A percentile compares a stretch with the other conserved stretches of the same genome.
phyloP scores from a whole-genome alignment of 2,329 filamentous ascomycete genomes.

The Pseudogymnoascus sp. region DNA sequence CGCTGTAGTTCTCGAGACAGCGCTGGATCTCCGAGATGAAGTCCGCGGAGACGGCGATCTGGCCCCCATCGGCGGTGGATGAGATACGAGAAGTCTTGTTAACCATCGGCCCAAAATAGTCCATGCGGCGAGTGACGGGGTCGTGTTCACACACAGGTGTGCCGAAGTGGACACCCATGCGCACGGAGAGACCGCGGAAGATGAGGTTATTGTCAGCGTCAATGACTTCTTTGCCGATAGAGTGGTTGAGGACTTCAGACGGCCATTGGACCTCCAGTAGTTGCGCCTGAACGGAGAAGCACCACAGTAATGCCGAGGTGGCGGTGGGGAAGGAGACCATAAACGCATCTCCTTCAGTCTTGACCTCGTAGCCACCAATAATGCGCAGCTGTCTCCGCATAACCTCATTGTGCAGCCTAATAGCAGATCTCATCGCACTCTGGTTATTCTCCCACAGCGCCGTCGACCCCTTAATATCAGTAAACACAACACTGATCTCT shows the following conservation, averaged over 20 bases:
- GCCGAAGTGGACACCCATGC: conserved; percentile 97
- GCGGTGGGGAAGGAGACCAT: conserved; percentile 98
- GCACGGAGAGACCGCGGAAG: conserved; percentile 86
- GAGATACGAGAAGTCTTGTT: conserved; percentile 94
- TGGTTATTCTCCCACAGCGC: conserved; percentile 93
- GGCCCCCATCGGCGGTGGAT: conserved; percentile 87
- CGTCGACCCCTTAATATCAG: conserved; percentile 98
- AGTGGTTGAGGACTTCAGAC: conserved; percentile 78
- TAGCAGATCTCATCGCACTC: conserved; percentile 90
- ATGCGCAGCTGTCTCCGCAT: conserved; percentile 89
- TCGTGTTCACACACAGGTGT: conserved; percentile 91
- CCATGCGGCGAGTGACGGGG: conserved; percentile 95
- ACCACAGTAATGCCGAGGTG: conserved; percentile 90
- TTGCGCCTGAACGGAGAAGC: conserved; percentile 83
- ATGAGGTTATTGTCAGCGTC: conserved; percentile 84
- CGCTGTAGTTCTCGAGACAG: conserved; percentile 80
- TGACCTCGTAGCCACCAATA: conserved; percentile 96
- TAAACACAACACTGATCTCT: conserved; percentile 90
- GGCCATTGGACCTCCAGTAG: conserved; percentile 90
- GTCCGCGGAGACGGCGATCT: conserved; percentile 93
- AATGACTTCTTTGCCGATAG: conserved; percentile 71
- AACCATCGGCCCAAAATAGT: conserved; percentile 99
- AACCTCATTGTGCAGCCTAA: conserved; percentile 94
- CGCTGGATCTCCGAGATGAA: conserved; percentile 95
- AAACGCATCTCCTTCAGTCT: conserved; percentile 98